phyloP scores from a whole-genome alignment of 176 grass and related monocot genomes.

The Phyllostachys edulis region DNA sequence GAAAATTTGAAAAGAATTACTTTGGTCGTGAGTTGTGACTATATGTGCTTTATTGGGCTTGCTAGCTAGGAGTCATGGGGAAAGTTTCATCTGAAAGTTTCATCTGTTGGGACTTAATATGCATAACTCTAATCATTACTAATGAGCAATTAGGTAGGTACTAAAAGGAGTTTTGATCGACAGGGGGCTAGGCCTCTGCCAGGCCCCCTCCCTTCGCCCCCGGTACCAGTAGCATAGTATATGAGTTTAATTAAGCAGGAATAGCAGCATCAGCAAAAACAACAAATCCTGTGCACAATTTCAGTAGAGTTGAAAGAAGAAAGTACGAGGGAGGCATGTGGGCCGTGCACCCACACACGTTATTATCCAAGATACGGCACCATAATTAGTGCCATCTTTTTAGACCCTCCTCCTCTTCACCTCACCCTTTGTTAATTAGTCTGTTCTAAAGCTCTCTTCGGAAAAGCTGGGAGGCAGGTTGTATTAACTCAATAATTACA shows the following conservation, averaged over 20 bases:
- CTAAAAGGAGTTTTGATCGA: too few relatives aligned
- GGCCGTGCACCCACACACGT: slow-evolving; percentile 10
- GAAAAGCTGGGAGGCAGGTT: slow-evolving; percentile 14
- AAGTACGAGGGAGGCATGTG: neutral
- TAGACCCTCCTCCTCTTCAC: neutral
- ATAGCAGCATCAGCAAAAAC: neutral
- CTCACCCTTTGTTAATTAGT: neutral
- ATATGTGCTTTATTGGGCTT: too few relatives aligned
- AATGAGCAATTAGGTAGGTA: too few relatives aligned
- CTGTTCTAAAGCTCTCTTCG: slow-evolving; percentile 12
- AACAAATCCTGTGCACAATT: neutral
- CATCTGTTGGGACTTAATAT: too few relatives aligned
- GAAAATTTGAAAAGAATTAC: too few relatives aligned
- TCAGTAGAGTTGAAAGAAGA: neutral
- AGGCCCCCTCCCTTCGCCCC: too few relatives aligned
- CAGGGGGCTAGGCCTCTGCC: too few relatives aligned
- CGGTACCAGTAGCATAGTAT: neutral
- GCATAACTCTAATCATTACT: too few relatives aligned
- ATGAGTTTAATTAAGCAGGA: neutral
- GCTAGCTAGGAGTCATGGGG: too few relatives aligned
- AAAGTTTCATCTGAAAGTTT: too few relatives aligned
- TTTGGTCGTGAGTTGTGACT: too few relatives aligned
- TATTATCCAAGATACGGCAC: neutral
- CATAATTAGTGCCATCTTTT: slow-evolving; percentile 35
- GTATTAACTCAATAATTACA: slow-evolving; percentile 50